Base-by-base conservation (phyloP, 2,329 filamentous ascomycete genomes). In the Pseudogymnoascus sp. region DNA sequence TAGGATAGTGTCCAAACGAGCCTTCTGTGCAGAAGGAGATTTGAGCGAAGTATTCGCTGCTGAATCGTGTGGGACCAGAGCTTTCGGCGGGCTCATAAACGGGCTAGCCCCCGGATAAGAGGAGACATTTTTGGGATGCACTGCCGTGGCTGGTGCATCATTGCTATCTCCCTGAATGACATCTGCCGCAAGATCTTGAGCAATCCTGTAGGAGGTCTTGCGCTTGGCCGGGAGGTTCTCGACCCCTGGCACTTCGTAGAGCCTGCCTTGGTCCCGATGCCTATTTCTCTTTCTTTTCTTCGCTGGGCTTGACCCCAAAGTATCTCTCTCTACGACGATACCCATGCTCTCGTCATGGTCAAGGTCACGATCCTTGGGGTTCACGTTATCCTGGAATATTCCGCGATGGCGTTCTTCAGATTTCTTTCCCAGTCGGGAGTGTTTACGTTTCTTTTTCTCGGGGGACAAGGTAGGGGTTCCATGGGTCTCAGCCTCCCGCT, bases 91-190 rank as follows among this genome's bases (percentile, higher is more conserved):
- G 17, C 29, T 56, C 50, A 56, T 21, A 11, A 56, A 56, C 17
- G 50, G 50, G 11, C 29, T 56, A 19, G 10, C 17, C n/a, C 6
- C 29, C 2, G 17, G 29, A 35, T 56, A 56, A 15, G 50, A 56
- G 10, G 11, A 33, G 29, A 13, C 11, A 23, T 44, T 63, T 6
- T 59, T 61, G 56, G 66, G 50, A 38, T 65, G 61, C n/a, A 56
- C 60, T 21, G 68, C 61, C 46, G 70, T 70, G 42, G 70, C 70
- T 6, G 71, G 70, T 70, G 68, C 71, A 50, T 72, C 67, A 60
- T 64, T 68, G 10, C 64, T 62, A 29, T 70, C 70, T 42, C 69
- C 67, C 23, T 72, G 68, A 29, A 70, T 70, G 2, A 62, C 67
- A 62, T 71, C 71, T 10, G 64, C 50, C 9, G 50, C 50, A n/a